Conservation (phyloP, 805 yeast genomes). For the Ogataea angusta region DNA sequence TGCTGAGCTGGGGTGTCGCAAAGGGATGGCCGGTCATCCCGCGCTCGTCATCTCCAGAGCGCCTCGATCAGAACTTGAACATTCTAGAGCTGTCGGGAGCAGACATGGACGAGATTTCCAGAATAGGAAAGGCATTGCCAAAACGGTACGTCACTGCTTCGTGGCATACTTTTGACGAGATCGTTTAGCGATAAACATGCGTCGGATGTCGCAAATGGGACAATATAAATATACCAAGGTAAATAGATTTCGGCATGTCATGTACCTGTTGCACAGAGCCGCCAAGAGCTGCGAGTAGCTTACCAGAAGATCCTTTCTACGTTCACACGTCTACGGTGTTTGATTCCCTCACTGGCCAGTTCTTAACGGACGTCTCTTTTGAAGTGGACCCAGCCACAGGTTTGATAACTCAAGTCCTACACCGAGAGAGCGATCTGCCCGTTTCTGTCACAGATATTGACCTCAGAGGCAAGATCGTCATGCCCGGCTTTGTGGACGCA, state of each 20-base stretch:
- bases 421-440: constrained; percentile 8
- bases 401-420: constrained; percentile 13
- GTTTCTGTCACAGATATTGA: constrained; percentile 21
- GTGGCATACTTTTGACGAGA: background rate
- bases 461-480: constrained; percentile 22
- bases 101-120: constrained; percentile 28
- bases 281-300: too few relatives aligned
- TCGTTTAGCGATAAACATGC: too few relatives aligned
- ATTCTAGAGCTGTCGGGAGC: constrained; percentile 34
- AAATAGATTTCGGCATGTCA: too few relatives aligned
- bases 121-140: constrained; percentile 7
- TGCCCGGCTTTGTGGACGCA: constrained; percentile 31
- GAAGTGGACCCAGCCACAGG: constrained; percentile 25
- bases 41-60: constrained; percentile 38
- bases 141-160: background rate
- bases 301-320: too few relatives aligned
- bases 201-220: too few relatives aligned
- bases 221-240: too few relatives aligned
- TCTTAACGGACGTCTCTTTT: constrained; percentile 16
- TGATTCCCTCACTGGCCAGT: background rate
- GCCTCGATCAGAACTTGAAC: constrained; percentile 33
- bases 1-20: constrained; percentile 35
- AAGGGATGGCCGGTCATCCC: constrained; percentile 38
- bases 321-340: background rate
- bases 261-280: too few relatives aligned